These are phyloP conservation scores for Penicillium sp. DNA, from an alignment of 2,329 filamentous ascomycete species.

Conservation along the genomic window DNA sequence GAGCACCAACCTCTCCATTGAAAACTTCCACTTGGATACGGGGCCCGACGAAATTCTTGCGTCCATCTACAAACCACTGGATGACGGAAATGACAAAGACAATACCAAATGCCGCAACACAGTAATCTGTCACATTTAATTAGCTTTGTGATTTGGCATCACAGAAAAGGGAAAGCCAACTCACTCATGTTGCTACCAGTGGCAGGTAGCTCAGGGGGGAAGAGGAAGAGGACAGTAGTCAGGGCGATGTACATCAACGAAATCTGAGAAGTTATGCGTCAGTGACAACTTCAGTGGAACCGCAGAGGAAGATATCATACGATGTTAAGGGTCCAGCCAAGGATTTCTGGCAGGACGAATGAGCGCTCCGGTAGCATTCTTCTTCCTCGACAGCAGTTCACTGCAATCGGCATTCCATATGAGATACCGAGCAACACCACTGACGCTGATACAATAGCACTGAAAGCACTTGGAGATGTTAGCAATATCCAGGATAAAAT, in stretches of 20 bases:
- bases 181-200: constrained; percentile 67
- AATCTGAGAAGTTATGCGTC: constrained; percentile 42
- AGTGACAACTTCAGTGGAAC: neutral
- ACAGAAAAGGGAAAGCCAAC: constrained; percentile 16
- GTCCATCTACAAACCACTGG: constrained; percentile 60
- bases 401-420: constrained; percentile 70
- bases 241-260: constrained; percentile 61
- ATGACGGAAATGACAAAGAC: constrained; percentile 56
- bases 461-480: constrained; percentile 54
- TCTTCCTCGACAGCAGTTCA: constrained; percentile 66
- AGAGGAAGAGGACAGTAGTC: constrained; percentile 73
- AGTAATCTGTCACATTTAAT: constrained; percentile 35
- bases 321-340: constrained; percentile 59
- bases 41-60: constrained; percentile 59
- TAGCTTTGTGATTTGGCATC: neutral
- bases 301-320: constrained; percentile 30
- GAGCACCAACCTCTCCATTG: constrained; percentile 20
- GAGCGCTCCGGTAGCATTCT: constrained; percentile 61
- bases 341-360: constrained; percentile 54
- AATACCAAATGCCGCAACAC: constrained; percentile 55
- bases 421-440: constrained; percentile 70
- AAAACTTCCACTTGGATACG: constrained; percentile 43
- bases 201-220: constrained; percentile 65
- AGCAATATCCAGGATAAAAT: neutral
- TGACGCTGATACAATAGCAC: constrained; percentile 67